Evolutionary conservation across 2,329 filamentous ascomycete species (phyloP), one percentile per base, ranked within the genome.

Genomic region (Teratosphaeria viscida): DNA sequence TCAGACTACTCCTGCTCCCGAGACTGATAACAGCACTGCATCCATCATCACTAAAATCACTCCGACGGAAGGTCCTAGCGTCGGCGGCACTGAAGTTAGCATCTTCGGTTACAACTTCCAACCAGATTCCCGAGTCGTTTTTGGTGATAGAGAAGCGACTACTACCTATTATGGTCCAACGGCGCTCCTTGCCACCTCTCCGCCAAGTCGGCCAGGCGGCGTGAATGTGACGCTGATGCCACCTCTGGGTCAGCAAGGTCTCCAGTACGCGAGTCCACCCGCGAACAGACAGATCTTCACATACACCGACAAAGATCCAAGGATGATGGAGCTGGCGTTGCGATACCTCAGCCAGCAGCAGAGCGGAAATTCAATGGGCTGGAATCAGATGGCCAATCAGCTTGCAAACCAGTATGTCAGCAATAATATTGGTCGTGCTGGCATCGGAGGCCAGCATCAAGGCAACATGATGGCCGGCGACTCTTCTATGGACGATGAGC

Each of bases 81-180:
- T 84, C 39, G 91, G 91, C 61, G 91, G 91, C 52, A 91, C 90
- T 57, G 91, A 96, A 72, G 90, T 96, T 2, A 92, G 89, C 0
- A 83, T 94, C 59, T 78, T 95, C 8, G 91, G 92, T 19, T 88
- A 85, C 64, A 85, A 86, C 14, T 95, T 96, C 71, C 86, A 85
- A 64, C 86, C 88, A 73, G 85, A 85, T 1, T 81, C 95, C 62
- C 88, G 92, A 63, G 89, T 96, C 58, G 88, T 91, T 74, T 96
- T 96, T 72, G 92, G 92, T 23, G 84, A 87, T 62, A 79, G 77
- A 16, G 76, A 82, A 54, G 84, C 85, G 19, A 84, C 87, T 0
- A 92, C 89, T 1, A 90, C 88, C 0, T 94, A 83, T 70, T 92
- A 88, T 88, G 87, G 88, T 53, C 83, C 89, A 63, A 86, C 86